Evolutionary conservation across 2,329 filamentous ascomycete species (phyloP).

Genomic region (Apiospora koreana): DNA sequence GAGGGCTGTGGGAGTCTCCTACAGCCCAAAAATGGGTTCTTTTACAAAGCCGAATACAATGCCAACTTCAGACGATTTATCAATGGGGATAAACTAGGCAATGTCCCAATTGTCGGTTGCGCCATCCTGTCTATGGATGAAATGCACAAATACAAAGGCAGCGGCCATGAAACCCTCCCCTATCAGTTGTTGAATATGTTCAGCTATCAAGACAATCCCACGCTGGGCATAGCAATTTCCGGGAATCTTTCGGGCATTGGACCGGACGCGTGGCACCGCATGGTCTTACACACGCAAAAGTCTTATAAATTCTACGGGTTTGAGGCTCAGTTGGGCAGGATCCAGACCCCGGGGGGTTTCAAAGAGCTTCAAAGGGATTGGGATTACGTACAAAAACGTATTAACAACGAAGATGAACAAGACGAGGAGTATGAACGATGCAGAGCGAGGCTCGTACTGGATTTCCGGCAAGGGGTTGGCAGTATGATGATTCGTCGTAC

Average conservation of each 20-base stretch:
- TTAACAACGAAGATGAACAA: no score
- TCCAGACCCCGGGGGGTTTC: not conserved
- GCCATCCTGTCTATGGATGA: not conserved
- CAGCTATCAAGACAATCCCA: not conserved
- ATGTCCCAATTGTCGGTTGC: not conserved
- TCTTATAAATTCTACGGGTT: no score
- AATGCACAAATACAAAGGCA: not conserved
- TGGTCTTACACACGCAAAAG: not conserved
- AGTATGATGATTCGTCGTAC: not conserved
- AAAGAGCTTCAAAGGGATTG: not conserved
- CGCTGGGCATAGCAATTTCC: not conserved
- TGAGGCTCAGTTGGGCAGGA: not conserved
- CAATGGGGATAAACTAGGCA: no score
- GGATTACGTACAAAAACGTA: not conserved
- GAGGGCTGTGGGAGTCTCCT: no score
- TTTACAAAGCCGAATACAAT: no score
- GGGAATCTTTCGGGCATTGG: not conserved
- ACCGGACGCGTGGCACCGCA: not conserved
- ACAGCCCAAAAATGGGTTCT: no score
- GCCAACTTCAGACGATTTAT: no score
- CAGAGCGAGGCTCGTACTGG: not conserved
- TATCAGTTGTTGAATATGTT: not conserved
- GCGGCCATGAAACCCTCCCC: not conserved
- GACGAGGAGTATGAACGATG: no score
- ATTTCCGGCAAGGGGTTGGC: not conserved